These are phyloP conservation scores for Curvularia verruculosa DNA, from an alignment of 2,329 filamentous ascomycete species.

Conservation along the genomic window DNA sequence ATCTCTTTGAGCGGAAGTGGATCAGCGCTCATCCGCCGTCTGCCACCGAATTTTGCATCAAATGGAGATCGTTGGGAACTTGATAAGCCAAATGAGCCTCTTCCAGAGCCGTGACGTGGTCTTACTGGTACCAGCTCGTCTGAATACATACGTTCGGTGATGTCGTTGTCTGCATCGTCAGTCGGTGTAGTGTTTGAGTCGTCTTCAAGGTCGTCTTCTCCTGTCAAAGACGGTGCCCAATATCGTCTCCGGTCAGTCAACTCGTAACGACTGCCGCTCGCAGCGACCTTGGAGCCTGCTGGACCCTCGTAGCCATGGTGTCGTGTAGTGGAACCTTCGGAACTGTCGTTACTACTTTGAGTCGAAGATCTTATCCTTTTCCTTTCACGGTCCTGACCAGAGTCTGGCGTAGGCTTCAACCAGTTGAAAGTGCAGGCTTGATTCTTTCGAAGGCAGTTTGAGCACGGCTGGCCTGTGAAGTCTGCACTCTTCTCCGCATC, in stretches of 20 bases:
- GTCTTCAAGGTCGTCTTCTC: not conserved
- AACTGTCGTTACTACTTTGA: not conserved
- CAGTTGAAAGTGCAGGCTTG: conserved; percentile 55
- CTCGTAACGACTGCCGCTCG: not conserved
- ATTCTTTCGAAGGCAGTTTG: conserved; percentile 52
- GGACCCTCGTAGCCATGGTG: conserved; percentile 5
- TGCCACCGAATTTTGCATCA: not conserved
- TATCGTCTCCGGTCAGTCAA: not conserved
- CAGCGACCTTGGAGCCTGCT: not conserved
- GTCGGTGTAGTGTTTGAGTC: not conserved
- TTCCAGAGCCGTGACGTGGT: not conserved
- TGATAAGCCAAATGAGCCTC: not conserved
- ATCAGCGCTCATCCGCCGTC: not conserved
- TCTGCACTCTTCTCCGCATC: conserved; percentile 45
- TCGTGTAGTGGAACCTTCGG: conserved; percentile 2
- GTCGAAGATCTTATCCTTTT: conserved; percentile 18
- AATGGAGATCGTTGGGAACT: not conserved
- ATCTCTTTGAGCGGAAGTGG: conserved; percentile 37
- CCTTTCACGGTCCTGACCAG: not conserved
- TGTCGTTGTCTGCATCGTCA: not conserved
- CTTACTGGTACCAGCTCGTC: not conserved
- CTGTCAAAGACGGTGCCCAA: not conserved
- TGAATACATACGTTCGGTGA: not conserved
- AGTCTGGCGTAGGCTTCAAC: conserved; percentile 36
- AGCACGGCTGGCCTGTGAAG: conserved; percentile 39